These are phyloP conservation scores for Nothophaeocryptopus gaeumannii DNA, from an alignment of 2,329 filamentous ascomycete genomes.

Conservation along the genomic window DNA sequence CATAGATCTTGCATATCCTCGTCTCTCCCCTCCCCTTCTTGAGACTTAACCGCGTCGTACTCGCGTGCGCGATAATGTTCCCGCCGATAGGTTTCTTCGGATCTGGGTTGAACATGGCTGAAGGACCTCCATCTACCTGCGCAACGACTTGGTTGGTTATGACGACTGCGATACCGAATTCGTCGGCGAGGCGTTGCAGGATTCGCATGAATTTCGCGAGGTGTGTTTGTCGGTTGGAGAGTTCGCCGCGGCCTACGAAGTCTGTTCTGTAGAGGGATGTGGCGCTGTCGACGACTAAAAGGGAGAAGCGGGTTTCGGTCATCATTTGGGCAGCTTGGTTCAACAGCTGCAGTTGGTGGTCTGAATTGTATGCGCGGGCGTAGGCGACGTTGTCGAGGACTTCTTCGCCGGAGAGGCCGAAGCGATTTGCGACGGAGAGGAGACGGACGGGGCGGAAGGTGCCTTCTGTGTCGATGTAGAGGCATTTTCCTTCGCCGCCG, in stretches of 20 bases:
- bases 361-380: slow-evolving; percentile 95
- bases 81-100: slow-evolving; percentile 99
- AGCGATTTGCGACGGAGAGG: slow-evolving; percentile 87
- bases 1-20: slow-evolving; percentile 97
- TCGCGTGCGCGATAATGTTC: slow-evolving; percentile 97
- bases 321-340: slow-evolving; percentile 98
- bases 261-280: slow-evolving; percentile 95
- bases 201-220: slow-evolving; percentile 85
- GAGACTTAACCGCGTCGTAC: slow-evolving; percentile 87
- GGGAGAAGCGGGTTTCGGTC: slow-evolving; percentile 96
- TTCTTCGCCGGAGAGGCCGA: slow-evolving; percentile 92
- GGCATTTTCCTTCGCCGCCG: slow-evolving; percentile 93
- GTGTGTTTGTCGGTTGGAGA: slow-evolving; percentile 89
- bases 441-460: slow-evolving; percentile 90
- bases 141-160: slow-evolving; percentile 99
- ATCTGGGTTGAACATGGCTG: slow-evolving; percentile 98
- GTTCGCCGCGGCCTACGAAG: slow-evolving; percentile 91
- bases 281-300: slow-evolving; percentile 93
- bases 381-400: slow-evolving; percentile 98
- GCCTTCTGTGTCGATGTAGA: slow-evolving; percentile 98
- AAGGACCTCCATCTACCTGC: slow-evolving; percentile 93
- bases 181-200: slow-evolving; percentile 70
- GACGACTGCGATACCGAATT: slow-evolving; percentile 95
- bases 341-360: slow-evolving; percentile 91
- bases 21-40: slow-evolving; percentile 97